Evolutionary conservation across 2,329 filamentous ascomycete genomes (phyloP), one percentile per base, ranked within the genome.

Genomic region (Escovopsis sp.): DNA sequence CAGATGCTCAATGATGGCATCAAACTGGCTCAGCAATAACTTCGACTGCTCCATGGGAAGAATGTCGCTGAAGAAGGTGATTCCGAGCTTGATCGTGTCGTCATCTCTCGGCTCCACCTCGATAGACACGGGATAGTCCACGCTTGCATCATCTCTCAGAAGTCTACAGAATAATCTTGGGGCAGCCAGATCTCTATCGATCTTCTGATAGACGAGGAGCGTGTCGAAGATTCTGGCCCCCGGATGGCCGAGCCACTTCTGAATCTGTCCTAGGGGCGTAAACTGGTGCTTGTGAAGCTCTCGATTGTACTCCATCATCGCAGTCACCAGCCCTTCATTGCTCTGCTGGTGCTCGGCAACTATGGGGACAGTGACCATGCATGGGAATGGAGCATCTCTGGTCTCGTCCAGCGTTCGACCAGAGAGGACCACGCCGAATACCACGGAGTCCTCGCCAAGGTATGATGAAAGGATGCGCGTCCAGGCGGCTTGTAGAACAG

Each of bases 371-470:
- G 87, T 94, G 1, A 81, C 80, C 43, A 95, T 76, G 55, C 83
- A 89, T 1, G 89, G 88, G 41, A 95, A 84, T 0, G 75, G 69
- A 4, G 73, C 70, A 6, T 68, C 56, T 15, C 72, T 67, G 0
- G 78, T 75, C n/a, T 69, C 64, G 4, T 80, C 70, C 1, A 70
- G 69, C 4, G 72, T 77, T 32, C 86, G 70, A 1, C 86, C 86
- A 8, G 88, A 88, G 7, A 94, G 66, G 0, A 88, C 84, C 12
- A 83, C 69, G 0, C 88, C 89, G 56, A 91, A 94, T 0, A 80
- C 80, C 1, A 91, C 78, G 6, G 70, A 70, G 3, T 64, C 54
- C 54, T 94, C 86, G 1, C 86, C 87, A 12, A 80, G 70, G 52
- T 94, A 94, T 0, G 79, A 74, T 0, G 82, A 70, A 0, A 95